A percentile compares a stretch with the other conserved stretches of the same genome.
phyloP scores from a whole-genome alignment of 2,329 filamentous ascomycete species.

The Claviceps digitariae region DNA sequence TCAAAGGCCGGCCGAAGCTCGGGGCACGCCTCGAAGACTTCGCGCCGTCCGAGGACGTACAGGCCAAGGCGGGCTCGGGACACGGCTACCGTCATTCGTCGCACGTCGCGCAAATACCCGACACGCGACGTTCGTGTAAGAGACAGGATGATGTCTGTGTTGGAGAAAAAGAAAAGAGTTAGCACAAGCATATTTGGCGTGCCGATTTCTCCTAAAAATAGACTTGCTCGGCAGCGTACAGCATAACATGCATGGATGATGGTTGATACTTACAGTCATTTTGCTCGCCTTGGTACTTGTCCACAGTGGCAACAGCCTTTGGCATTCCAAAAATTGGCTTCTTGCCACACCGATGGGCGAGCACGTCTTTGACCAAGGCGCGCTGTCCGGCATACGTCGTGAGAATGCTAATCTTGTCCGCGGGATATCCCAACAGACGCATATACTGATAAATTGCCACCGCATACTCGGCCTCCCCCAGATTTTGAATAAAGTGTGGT shows the following conservation, averaged over 20 bases:
- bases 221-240: neutral
- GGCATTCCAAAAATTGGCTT: slow-evolving; percentile 82
- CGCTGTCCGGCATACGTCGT: slow-evolving; percentile 89
- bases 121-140: slow-evolving; percentile 78
- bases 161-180: neutral
- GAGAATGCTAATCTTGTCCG: slow-evolving; percentile 70
- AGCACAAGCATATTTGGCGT: neutral
- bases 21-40: slow-evolving; percentile 77
- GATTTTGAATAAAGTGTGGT: slow-evolving; percentile 90
- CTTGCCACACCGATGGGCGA: slow-evolving; percentile 68
- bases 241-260: neutral
- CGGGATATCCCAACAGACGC: slow-evolving; percentile 86
- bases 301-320: slow-evolving; percentile 81
- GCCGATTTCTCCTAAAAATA: no score
- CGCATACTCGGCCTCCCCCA: slow-evolving; percentile 93
- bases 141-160: slow-evolving; percentile 76
- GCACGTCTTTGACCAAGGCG: slow-evolving; percentile 76
- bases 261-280: slow-evolving; percentile 93
- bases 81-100: slow-evolving; percentile 84
- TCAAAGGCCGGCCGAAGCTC: slow-evolving; percentile 83
- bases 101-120: slow-evolving; percentile 85
- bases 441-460: slow-evolving; percentile 96
- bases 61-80: slow-evolving; percentile 84
- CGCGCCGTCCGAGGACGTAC: slow-evolving; percentile 79
- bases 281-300: slow-evolving; percentile 98